Evolutionary conservation across 2,329 filamentous ascomycete genomes (phyloP), one percentile per base, ranked within the genome.

Genomic region (Exophiala spinifera): DNA sequence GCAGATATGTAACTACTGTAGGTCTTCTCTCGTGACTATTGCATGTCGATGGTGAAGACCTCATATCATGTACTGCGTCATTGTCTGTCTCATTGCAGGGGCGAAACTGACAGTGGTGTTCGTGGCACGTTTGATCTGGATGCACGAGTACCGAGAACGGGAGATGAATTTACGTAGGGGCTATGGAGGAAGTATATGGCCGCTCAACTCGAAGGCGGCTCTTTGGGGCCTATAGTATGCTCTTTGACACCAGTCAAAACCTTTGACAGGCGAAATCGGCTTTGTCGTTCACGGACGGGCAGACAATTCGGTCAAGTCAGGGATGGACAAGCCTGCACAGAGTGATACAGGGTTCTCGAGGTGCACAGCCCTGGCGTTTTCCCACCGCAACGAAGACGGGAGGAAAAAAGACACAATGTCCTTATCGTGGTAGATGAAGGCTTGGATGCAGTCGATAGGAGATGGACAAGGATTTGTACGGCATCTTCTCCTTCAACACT

Each of bases 381-480:
- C 14, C 7, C 4, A n/a, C 14, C 15, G 17, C n/a, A n/a, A 11
- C n/a, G 36, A 39, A n/a, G 17, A 39, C n/a, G 11, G 36, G 17
- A 39, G 17, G 17, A 11, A 39, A n/a, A 44, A 44, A 44, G 42
- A 44, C 42, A 44, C 42, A 44, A 28, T 44, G 42, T 44, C 42
- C 42, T 44, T 6, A 31, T 31, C 3, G 8, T 11, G 28, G 28
- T 31, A 31, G 28, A 31, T 31, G 28, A 8, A 31, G 8, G 28
- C 28, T 31, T 31, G 28, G 8, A 31, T 25, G 28, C 10, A 10
- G 4, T 25, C 23, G 23, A 25, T 8, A 25, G 23, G 23, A 8
- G 28, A 31, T 31, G 28, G 10, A 10, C 28, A 31, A n/a, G n/a
- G n/a, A n/a, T n/a, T n/a, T n/a, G n/a, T n/a, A n/a, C n/a, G n/a